Percentiles rank a stretch among this genome's conserved stretches.
Evolutionary conservation across 2,329 filamentous ascomycete species (phyloP).

Genomic region (Xylariaceae sp.): DNA sequence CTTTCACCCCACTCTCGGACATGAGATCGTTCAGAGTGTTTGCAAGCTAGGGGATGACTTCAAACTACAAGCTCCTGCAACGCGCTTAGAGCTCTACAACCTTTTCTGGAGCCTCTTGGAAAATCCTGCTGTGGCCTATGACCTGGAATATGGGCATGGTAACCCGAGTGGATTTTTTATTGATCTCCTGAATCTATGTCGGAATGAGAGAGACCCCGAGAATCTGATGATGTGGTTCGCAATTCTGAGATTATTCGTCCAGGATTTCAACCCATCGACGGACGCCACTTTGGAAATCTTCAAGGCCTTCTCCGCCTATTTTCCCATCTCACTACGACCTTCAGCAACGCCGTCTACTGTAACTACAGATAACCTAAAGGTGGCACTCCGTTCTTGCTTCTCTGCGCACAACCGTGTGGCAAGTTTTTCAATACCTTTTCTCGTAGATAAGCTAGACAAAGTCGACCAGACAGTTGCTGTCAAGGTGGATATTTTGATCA

Average conservation of each 20-base stretch:
- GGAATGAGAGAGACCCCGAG: slow-evolving; percentile 62
- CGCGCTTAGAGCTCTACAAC: slow-evolving; percentile 59
- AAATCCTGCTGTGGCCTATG: slow-evolving; percentile 50
- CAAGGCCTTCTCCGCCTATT: slow-evolving; percentile 64
- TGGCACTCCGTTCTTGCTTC: slow-evolving; percentile 60
- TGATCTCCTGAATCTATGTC: slow-evolving; percentile 58
- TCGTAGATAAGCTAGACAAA: slow-evolving; percentile 64
- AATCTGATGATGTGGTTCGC: slow-evolving; percentile 65
- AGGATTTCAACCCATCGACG: slow-evolving; percentile 52
- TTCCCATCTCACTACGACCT: slow-evolving; percentile 63
- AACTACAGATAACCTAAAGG: slow-evolving; percentile 64
- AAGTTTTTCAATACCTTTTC: slow-evolving; percentile 56
- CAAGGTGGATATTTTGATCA: slow-evolving; percentile 65
- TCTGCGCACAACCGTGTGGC: slow-evolving; percentile 56
- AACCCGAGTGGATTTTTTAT: slow-evolving; percentile 54
- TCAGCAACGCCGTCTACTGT: slow-evolving; percentile 57
- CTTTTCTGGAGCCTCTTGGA: slow-evolving; percentile 54
- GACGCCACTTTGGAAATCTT: slow-evolving; percentile 59
- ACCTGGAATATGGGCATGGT: slow-evolving; percentile 55
- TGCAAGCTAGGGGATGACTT: slow-evolving; percentile 64
- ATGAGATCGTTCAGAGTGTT: slow-evolving; percentile 57
- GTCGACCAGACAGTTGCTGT: slow-evolving; percentile 65
- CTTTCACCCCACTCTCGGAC: slow-evolving; percentile 57
- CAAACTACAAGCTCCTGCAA: slow-evolving; percentile 57
- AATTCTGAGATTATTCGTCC: slow-evolving; percentile 53